Evolutionary conservation across 345 rosid genomes (phyloP).

Genomic region (Populus davidiana): DNA sequence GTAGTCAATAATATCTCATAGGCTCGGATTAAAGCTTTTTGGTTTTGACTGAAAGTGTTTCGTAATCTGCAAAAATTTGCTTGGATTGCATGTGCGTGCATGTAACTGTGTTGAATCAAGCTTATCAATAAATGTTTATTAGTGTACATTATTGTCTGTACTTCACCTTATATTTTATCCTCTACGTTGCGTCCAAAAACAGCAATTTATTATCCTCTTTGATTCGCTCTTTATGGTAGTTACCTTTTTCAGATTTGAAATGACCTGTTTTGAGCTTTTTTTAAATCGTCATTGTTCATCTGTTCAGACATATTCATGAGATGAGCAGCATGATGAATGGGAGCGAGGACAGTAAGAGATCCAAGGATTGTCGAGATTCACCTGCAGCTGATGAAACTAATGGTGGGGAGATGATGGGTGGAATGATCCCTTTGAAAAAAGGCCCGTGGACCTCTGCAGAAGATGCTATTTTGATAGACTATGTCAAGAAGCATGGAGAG

Average conservation of each 20-base stretch:
- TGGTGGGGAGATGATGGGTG: slow-evolving; percentile 20
- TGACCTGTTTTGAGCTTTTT: not conserved
- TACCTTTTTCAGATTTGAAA: not conserved
- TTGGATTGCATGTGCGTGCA: not conserved
- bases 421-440: slow-evolving; percentile 46
- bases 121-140: not conserved
- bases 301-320: slow-evolving; percentile 13
- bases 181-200: not conserved
- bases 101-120: not conserved
- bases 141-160: not conserved
- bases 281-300: not conserved
- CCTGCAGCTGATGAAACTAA: slow-evolving; percentile 26
- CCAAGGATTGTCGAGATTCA: slow-evolving; percentile 13
- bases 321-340: slow-evolving; percentile 23
- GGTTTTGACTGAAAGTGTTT: not conserved
- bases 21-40: not conserved
- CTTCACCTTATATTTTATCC: not conserved
- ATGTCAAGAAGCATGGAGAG: slow-evolving; percentile 93
- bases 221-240: not conserved
- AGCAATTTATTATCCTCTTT: not conserved
- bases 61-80: not conserved
- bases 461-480: slow-evolving; percentile 80
- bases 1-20: not conserved
- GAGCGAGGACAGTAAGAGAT: slow-evolving; percentile 15
- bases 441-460: slow-evolving; percentile 98